Evolutionary conservation across 257 asterid species (phyloP).

Genomic region (Schizonepeta tenuifolia): DNA sequence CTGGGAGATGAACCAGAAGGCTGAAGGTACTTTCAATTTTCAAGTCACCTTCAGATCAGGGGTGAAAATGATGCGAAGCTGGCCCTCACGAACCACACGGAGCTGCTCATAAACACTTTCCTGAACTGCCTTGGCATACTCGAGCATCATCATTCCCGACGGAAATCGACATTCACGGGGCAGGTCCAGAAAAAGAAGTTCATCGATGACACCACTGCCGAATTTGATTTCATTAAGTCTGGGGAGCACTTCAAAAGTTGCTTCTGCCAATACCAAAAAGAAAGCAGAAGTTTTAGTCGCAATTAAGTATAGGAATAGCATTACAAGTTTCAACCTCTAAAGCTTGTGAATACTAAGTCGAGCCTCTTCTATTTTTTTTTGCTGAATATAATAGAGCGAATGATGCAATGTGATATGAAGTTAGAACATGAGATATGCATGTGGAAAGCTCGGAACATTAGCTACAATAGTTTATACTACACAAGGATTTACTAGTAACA

Average conservation of each 20-base stretch:
- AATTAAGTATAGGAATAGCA: background rate
- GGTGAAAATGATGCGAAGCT: constrained; percentile 85
- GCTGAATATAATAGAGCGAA: constrained; percentile 3
- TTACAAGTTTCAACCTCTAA: background rate
- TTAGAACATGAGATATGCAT: background rate
- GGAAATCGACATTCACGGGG: constrained; percentile 90
- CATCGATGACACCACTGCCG: constrained; percentile 87
- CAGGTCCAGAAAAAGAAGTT: constrained; percentile 92
- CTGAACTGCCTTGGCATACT: constrained; percentile 92
- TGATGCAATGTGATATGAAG: constrained; percentile 2
- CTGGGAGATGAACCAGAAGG: constrained; percentile 22
- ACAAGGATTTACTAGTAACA: background rate
- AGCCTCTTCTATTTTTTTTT: background rate
- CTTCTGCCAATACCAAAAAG: constrained; percentile 61
- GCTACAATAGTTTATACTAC: constrained; percentile 1
- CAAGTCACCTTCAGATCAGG: constrained; percentile 85
- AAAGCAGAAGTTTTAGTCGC: background rate
- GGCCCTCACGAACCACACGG: constrained; percentile 98
- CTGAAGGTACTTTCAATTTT: constrained; percentile 16
- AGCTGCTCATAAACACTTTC: constrained; percentile 95
- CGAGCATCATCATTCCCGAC: constrained; percentile 95
- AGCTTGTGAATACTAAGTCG: constrained; percentile 10
- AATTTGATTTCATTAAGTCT: constrained; percentile 96
- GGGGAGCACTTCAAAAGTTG: constrained; percentile 96
- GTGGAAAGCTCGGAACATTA: constrained; percentile 6